Evolutionary conservation across 192 early-diverging fungal species (phyloP), one percentile per base, ranked within the genome.

Genomic region (Coemansia sp.): DNA sequence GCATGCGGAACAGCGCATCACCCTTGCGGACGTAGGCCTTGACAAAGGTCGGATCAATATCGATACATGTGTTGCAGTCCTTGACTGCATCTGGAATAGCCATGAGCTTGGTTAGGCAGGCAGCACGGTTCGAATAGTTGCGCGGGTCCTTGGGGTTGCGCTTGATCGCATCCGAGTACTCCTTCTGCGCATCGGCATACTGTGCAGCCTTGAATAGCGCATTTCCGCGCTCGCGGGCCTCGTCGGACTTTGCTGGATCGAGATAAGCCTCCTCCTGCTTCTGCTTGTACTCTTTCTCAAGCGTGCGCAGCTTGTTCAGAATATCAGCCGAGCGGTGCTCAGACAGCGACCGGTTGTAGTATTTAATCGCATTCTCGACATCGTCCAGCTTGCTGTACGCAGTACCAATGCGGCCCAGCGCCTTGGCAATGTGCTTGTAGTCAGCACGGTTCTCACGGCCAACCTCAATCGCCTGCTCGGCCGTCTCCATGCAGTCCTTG

Each of bases 11-110:
- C 60, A 93, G 85, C 63, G 96, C 87, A 15, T 89, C 90, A 40
- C 94, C 94, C 87, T 97, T 98, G 71, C 97, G 93, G 49, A 94
- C 89, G 73, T 99, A 97, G 28, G 91, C 97, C 84, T 94, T 94
- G 58, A 94, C 85, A 75, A 96, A 99, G 31, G 82, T 85, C 23
- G 88, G 87, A 71, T 99, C 97, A 7, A 95, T 70, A 52, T 81
- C 69, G 42, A 98, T 86, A 60, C 93, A 93, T 58, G 80, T 88
- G 46, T 99, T 92, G 68, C 92, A 94, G 83, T 99, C 97, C 85
- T 93, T 93, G 72, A 94, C 81, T 14, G 97, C 97, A 75, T 99
- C 97, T 19, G 91, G 85, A 40, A 97, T 64, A 7, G 96, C 95
- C 85, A 94, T 85, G 53, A 99, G 81, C 85, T 99, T 99, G 26